These are phyloP conservation scores for Mariannaea sp. DNA, from an alignment of 2,329 filamentous ascomycete genomes.

Conservation along the genomic window DNA sequence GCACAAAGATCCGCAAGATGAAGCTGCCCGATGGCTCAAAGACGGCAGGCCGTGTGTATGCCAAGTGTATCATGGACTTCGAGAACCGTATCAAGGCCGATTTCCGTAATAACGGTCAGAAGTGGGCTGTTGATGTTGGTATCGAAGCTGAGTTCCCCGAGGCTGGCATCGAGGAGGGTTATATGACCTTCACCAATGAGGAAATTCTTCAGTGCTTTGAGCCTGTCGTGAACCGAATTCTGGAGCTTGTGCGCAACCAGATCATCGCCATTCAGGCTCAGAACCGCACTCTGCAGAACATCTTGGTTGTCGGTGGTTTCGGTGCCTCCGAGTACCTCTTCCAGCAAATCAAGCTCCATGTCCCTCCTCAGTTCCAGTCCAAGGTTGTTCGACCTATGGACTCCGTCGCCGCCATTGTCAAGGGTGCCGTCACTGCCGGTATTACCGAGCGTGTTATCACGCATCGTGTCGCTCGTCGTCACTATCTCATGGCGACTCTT, in stretches of 20 bases:
- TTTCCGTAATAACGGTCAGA: slow-evolving; percentile 98
- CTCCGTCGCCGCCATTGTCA: slow-evolving; percentile 97
- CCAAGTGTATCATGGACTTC: slow-evolving; percentile 99
- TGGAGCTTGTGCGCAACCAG: slow-evolving; percentile 95
- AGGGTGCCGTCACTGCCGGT: slow-evolving; percentile 95
- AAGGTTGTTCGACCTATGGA: slow-evolving; percentile 99
- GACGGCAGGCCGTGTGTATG: slow-evolving; percentile 96
- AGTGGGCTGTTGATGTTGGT: slow-evolving; percentile 98
- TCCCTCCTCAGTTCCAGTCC: slow-evolving; percentile 96
- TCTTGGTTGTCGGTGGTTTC: slow-evolving; percentile 96
- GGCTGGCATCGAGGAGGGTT: slow-evolving; percentile 96
- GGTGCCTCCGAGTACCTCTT: slow-evolving; percentile 98
- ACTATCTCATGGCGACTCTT: slow-evolving; percentile 98
- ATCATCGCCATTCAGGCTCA: slow-evolving; percentile 99
- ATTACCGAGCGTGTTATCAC: slow-evolving; percentile 97
- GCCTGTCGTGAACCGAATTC: slow-evolving; percentile 94
- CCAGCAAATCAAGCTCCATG: slow-evolving; percentile 98
- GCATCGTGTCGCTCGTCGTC: slow-evolving; percentile 92
- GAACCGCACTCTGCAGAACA: slow-evolving; percentile 92
- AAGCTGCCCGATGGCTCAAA: slow-evolving; percentile 96
- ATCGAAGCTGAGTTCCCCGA: slow-evolving; percentile 98
- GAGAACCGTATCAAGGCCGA: slow-evolving; percentile 99
- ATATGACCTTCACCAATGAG: slow-evolving; percentile 99
- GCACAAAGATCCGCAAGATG: slow-evolving; percentile 99
- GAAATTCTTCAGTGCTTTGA: slow-evolving; percentile 99